These are phyloP conservation scores for Xylariales sp. DNA, from an alignment of 2,329 filamentous ascomycete genomes.

Conservation along the genomic window DNA sequence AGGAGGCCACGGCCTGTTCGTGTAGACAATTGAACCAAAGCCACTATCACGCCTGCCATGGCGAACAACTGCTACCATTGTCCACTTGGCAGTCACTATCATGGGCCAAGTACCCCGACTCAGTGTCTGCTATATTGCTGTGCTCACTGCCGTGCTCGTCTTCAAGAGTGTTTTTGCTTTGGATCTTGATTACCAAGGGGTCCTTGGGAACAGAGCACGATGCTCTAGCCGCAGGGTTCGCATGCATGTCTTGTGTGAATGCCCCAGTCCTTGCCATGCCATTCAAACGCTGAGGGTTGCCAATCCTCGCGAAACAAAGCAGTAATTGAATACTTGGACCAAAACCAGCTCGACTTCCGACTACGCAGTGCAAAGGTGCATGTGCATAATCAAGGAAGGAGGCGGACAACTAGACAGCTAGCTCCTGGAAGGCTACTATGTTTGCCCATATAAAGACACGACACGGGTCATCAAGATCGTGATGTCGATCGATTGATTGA, in stretches of 20 bases:
- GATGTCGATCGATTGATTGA: conserved; percentile 18
- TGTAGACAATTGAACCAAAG: too few relatives aligned
- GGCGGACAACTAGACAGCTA: conserved; percentile 23
- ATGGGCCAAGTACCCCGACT: too few relatives aligned
- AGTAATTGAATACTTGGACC: conserved; percentile 39
- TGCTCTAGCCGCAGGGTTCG: conserved; percentile 14
- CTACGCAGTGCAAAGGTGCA: conserved; percentile 13
- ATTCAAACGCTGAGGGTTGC: conserved; percentile 37
- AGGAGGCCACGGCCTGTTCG: too few relatives aligned
- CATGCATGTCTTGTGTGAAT: conserved; percentile 19
- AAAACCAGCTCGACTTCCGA: conserved; percentile 56
- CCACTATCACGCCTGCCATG: too few relatives aligned
- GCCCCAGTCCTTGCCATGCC: conserved; percentile 19
- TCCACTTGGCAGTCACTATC: too few relatives aligned
- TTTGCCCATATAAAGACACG: conserved; percentile 8
- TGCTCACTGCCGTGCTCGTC: conserved; percentile 53
- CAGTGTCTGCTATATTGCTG: conserved; percentile 14
- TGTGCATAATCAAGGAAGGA: conserved; percentile 36
- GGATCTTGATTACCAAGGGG: too few relatives aligned
- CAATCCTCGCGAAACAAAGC: conserved; percentile 42
- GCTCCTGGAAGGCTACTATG: conserved; percentile 11
- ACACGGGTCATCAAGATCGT: too few relatives aligned
- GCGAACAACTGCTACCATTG: too few relatives aligned
- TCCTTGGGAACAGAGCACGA: conserved; percentile 11
- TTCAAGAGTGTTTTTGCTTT: conserved; percentile 24